Base-by-base conservation (phyloP, 2,329 filamentous ascomycete genomes). In the Pseudopithomyces maydicus region DNA sequence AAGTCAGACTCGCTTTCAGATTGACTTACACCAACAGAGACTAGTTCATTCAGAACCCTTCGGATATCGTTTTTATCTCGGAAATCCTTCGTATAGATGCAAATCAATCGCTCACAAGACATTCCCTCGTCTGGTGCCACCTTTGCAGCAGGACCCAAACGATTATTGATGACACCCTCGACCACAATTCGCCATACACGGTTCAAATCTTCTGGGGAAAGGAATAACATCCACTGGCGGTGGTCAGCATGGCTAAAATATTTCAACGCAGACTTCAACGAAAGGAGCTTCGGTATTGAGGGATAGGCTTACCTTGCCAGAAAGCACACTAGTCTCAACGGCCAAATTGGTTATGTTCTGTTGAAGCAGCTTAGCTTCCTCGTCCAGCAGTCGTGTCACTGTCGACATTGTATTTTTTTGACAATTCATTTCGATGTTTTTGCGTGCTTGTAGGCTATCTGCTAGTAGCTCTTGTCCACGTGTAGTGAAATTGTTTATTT, bases 21-120 rank as follows among this genome's bases (percentile, higher is more conserved):
- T 6, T 51, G n/a, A 51, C 48, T 51, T 39, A 95, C 76, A 7
- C 83, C 86, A 56, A 92, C 78, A 54, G 86, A 80, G 49, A 83
- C 82, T 59, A 96, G 74, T 62, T 80, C 83, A 56, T 79, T 70
- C 38, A 94, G 77, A 3, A 96, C 89, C 42, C 89, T 82, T 26
- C 80, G 81, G 6, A 96, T 84, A 69, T 96, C 91, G 3, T 81
- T 78, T 50, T 78, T 81, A 69, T 96, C 87, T 26, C 79, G 79
- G 69, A 92, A 95, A 72, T 96, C 86, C 41, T 80, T 78, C 5
- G 91, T 96, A 73, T 96, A 96, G 7, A 96, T 80, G 63, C 90
- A 93, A 23, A 96, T 86, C 41, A 95, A 75, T 19, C 86, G 81
- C 6, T 76, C 6, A 59, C 73, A 63, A 76, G 60, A n/a, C 11